These are phyloP conservation scores for Leavenworthia alabamica DNA, from an alignment of 345 rosid genomes.

Conservation along the genomic window DNA sequence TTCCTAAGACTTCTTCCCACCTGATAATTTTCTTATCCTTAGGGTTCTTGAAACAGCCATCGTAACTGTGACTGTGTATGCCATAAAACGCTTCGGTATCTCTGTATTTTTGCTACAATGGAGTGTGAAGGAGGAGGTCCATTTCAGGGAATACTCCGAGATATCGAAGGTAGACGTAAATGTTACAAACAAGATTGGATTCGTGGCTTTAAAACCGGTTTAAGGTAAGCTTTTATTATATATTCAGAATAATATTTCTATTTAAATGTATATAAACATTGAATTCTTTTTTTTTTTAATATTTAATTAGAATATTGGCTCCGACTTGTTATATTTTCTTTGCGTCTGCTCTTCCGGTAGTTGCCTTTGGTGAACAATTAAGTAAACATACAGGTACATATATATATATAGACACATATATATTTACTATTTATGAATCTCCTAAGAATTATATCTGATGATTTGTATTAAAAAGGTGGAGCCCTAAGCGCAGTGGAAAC, in stretches of 20 bases:
- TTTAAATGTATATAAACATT: background rate
- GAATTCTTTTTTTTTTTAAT: background rate
- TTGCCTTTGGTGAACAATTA: conserved; percentile 85
- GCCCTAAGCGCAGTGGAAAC: conserved; percentile 71
- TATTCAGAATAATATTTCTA: background rate
- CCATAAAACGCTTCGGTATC: background rate
- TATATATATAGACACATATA: no score
- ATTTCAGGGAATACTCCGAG: conserved; percentile 58
- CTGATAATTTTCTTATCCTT: background rate
- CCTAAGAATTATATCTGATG: background rate
- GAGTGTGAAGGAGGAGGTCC: conserved; percentile 43
- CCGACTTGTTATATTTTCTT: conserved; percentile 72
- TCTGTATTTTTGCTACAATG: conserved; percentile 35
- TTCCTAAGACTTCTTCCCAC: background rate
- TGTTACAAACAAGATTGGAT: conserved; percentile 70
- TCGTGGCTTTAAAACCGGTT: conserved; percentile 39
- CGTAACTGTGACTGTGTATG: background rate
- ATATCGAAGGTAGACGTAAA: conserved; percentile 50
- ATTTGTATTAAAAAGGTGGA: conserved; percentile 40
- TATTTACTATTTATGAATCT: background rate
- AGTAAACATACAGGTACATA: conserved; percentile 63
- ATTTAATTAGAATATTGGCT: conserved; percentile 50
- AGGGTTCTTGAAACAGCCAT: background rate
- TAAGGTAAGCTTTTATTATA: conserved; percentile 31
- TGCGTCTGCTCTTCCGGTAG: conserved; percentile 83